Conservation (phyloP, 176 grass and related monocot genomes). For the Tillandsia leiboldiana region DNA sequence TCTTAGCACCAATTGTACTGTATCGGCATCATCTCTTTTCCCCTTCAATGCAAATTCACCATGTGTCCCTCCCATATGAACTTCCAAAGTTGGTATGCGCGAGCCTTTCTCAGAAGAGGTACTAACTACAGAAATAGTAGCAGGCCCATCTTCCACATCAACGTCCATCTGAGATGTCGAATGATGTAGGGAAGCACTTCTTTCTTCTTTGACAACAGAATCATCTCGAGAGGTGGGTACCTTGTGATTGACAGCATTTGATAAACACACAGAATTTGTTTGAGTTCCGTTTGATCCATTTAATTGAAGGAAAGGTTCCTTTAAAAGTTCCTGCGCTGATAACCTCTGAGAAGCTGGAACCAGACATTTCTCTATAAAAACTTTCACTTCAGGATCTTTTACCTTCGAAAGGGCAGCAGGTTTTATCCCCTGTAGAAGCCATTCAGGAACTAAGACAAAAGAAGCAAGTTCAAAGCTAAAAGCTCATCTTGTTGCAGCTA, state of each 20-base stretch:
- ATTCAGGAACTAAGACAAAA: background rate
- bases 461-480: background rate
- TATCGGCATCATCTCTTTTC: conserved; percentile 1
- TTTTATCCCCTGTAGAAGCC: conserved; percentile 33
- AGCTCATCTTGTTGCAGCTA: background rate
- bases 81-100: conserved; percentile 7
- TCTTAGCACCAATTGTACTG: conserved; percentile 20
- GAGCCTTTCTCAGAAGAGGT: conserved; percentile 14
- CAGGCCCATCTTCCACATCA: conserved; percentile 5
- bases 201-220: background rate
- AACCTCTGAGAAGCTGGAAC: conserved; percentile 26
- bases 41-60: conserved; percentile 25
- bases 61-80: conserved; percentile 14
- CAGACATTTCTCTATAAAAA: conserved; percentile 41
- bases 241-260: background rate
- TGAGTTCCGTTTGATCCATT: conserved; percentile 6
- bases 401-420: conserved; percentile 37
- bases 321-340: conserved; percentile 29
- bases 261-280: background rate
- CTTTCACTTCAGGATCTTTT: conserved; percentile 36
- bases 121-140: conserved; percentile 22
- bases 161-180: background rate
- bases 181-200: background rate
- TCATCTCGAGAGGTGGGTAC: background rate
- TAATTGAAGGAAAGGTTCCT: conserved; percentile 30